Evolutionary conservation across 2,329 filamentous ascomycete species (phyloP).

Genomic region (Monosporascus sp.): DNA sequence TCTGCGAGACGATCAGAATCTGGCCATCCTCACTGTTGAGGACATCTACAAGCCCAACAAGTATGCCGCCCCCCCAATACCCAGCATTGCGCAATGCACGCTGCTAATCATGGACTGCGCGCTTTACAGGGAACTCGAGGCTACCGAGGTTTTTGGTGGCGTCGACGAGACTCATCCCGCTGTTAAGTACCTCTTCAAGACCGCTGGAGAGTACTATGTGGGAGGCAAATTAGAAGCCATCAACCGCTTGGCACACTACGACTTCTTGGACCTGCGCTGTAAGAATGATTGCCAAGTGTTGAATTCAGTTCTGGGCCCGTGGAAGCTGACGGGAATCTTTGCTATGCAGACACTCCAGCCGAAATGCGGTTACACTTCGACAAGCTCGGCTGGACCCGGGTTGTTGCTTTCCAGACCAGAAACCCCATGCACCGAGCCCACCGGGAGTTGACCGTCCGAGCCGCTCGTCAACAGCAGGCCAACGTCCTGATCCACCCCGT

Average conservation of each 20-base stretch:
- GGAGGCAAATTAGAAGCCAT: constrained; percentile 95
- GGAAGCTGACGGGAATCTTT: constrained; percentile 8
- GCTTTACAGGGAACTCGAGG: constrained; percentile 68
- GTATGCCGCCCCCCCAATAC: constrained; percentile 43
- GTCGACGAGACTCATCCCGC: constrained; percentile 87
- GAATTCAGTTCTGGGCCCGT: background rate
- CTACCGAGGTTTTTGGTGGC: constrained; percentile 89
- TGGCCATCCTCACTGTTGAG: constrained; percentile 92
- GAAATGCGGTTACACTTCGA: constrained; percentile 96
- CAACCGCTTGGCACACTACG: constrained; percentile 95
- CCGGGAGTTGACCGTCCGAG: constrained; percentile 93
- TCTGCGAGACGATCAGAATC: constrained; percentile 90
- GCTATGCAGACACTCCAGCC: constrained; percentile 69
- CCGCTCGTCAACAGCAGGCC: constrained; percentile 89
- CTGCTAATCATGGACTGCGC: constrained; percentile 19
- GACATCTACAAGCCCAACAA: constrained; percentile 96
- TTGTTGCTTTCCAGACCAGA: constrained; percentile 97
- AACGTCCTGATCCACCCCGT: constrained; percentile 99
- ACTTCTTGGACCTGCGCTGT: constrained; percentile 95
- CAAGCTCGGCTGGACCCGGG: constrained; percentile 97
- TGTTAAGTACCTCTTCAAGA: constrained; percentile 80
- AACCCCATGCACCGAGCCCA: constrained; percentile 99
- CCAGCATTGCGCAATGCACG: constrained; percentile 50
- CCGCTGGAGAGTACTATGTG: constrained; percentile 81
- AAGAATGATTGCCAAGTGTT: constrained; percentile 29